phyloP scores from a whole-genome alignment of 2,329 filamentous ascomycete species.

The Colletotrichum somersetense region DNA sequence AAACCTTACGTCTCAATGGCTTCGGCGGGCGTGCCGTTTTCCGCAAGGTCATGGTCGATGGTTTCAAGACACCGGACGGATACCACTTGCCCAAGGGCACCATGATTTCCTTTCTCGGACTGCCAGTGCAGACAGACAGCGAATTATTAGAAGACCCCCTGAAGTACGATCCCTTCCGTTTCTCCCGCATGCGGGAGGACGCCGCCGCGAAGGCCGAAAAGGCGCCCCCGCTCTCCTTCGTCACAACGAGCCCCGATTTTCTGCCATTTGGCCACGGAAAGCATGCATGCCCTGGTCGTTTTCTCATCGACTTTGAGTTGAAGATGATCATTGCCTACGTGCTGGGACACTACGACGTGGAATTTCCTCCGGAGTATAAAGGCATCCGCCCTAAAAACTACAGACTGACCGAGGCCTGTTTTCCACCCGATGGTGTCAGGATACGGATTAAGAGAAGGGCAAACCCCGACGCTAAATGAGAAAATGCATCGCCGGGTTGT shows the following conservation, averaged over 20 bases:
- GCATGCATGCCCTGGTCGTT: conserved; percentile 51
- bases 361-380: conserved; percentile 38
- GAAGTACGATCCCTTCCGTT: conserved; percentile 58
- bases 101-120: conserved; percentile 50
- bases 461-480: neutral
- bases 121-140: conserved; percentile 49
- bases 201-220: conserved; percentile 44
- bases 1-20: conserved; percentile 56
- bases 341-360: conserved; percentile 37
- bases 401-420: conserved; percentile 38
- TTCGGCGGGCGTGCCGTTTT: conserved; percentile 48
- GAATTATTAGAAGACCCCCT: conserved; percentile 50
- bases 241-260: conserved; percentile 49
- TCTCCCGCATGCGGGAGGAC: conserved; percentile 52
- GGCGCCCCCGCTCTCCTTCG: conserved; percentile 45
- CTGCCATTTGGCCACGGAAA: conserved; percentile 53
- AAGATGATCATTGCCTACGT: conserved; percentile 48
- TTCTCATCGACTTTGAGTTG: conserved; percentile 49
- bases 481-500: too few relatives aligned
- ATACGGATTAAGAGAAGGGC: conserved; percentile 33
- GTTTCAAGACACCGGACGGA: conserved; percentile 50
- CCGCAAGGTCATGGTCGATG: conserved; percentile 48
- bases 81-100: conserved; percentile 50
- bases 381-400: conserved; percentile 37
- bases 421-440: conserved; percentile 20